Evolutionary conservation across 306 rosid species (phyloP), one percentile per base, ranked within the genome.

Genomic region (Trifolium repens): DNA sequence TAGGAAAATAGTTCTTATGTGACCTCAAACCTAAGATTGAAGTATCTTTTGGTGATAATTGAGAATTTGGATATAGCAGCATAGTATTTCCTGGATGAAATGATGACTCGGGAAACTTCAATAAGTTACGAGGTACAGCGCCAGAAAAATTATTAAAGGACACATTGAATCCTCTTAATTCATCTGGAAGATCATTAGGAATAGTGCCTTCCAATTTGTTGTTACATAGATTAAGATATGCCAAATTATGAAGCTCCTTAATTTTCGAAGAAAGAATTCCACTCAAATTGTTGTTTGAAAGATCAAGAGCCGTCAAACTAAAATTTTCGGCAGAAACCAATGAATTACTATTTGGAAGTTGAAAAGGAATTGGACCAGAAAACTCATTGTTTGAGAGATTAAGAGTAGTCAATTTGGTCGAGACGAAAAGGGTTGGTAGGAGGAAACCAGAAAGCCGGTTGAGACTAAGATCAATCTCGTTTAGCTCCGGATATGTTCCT

Each of bases 71-170:
- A 82, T 81, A 83, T 19, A 53, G 71, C 74, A 92, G 83, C 80
- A 87, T 79, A 42, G 85, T 63, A 71, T 89, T 92, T 78, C 96
- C 97, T 0, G 97, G 97, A 87, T 79, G 88, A 74, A 89, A 92
- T 81, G 96, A 84, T 7, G 97, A 89, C 63, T 79, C 91, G 32
- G 96, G 89, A 84, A 92, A 92, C 39, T 76, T 79, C 85, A 43
- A 72, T 76, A 89, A 84, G 43, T 80, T 85, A 57, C 64, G 80
- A 35, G 96, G 97, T 55, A 90, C 80, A 72, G 67, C 70, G 14
- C 96, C 96, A 19, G 96, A 87, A 66, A 92, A 82, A 79, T 92
- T 88, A 78, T 92, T 89, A 26, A 87, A 87, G 66, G 97, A 92
- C 68, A 84, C 86, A 34, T 92, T 82, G 61, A 92, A 80, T 34